These are phyloP conservation scores for Tricholoma flavovirens DNA, from an alignment of 768 basidiomycete species.

Conservation along the genomic window DNA sequence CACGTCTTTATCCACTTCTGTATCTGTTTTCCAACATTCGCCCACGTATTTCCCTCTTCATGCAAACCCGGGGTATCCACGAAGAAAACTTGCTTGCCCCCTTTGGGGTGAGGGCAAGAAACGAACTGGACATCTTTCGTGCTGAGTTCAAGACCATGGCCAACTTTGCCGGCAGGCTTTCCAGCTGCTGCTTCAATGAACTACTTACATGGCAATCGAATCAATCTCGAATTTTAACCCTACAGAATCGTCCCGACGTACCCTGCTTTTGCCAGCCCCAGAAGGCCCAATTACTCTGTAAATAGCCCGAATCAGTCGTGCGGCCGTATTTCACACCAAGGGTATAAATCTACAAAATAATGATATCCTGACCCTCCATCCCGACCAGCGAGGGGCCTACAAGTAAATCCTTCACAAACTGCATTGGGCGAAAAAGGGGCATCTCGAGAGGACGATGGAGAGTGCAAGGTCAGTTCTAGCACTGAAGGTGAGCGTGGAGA, in stretches of 20 bases:
- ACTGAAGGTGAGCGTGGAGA: not conserved
- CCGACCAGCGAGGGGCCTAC: not conserved
- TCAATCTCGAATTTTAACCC: not conserved
- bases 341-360: not conserved
- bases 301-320: not conserved
- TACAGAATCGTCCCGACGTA: not conserved
- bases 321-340: not conserved
- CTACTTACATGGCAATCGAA: not conserved
- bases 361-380: conserved; percentile 1
- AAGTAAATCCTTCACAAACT: not conserved
- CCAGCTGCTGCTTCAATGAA: not conserved
- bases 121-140: not conserved
- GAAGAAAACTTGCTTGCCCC: not conserved
- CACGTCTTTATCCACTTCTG: conserved; percentile 1
- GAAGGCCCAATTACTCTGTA: conserved; percentile 1
- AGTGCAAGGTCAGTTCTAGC: not conserved
- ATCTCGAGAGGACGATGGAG: not conserved
- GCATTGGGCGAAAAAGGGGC: not conserved
- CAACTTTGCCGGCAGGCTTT: not conserved
- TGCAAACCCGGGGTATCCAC: conserved; percentile 3
- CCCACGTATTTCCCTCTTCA: conserved; percentile 2
- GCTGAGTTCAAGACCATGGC: not conserved
- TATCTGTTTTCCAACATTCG: not conserved
- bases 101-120: not conserved
- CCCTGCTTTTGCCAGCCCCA: conserved; percentile 2